Conservation (phyloP, 2,329 filamentous ascomycete genomes). For the Aphanocladium album region DNA sequence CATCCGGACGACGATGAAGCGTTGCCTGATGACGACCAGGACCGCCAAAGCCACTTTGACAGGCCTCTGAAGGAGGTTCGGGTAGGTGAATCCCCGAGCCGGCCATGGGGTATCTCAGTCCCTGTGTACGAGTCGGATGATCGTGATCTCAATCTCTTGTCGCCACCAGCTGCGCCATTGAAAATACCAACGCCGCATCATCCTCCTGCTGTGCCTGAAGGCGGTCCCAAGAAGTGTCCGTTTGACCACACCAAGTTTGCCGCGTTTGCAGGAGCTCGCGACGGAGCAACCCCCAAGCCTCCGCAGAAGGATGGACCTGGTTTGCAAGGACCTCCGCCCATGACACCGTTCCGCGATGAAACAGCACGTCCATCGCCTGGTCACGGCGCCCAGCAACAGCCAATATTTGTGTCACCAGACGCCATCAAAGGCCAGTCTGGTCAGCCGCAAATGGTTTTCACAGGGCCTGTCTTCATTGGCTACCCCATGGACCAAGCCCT, state of each 20-base stretch:
- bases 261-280: conserved; percentile 26
- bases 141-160: conserved; percentile 40
- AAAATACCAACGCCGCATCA: conserved; percentile 39
- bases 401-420: conserved; percentile 48
- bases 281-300: conserved; percentile 13
- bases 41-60: conserved; percentile 72
- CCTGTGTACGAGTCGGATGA: conserved; percentile 50
- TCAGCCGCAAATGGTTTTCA: conserved; percentile 74
- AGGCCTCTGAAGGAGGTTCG: conserved; percentile 80
- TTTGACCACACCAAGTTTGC: conserved; percentile 49
- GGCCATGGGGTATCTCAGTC: conserved; percentile 88
- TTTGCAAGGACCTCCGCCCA: conserved; percentile 19
- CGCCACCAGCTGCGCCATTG: conserved; percentile 54
- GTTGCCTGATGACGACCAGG: conserved; percentile 37
- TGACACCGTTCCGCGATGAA: conserved; percentile 17
- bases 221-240: conserved; percentile 48
- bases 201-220: conserved; percentile 14
- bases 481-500: conserved; percentile 82
- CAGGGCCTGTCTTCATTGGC: conserved; percentile 89
- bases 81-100: conserved; percentile 88
- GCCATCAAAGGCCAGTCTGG: conserved; percentile 26
- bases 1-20: conserved; percentile 27
- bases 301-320: conserved; percentile 14
- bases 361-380: conserved; percentile 12
- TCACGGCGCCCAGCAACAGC: conserved; percentile 29